Conservation (phyloP, 2,329 filamentous ascomycete species). For the Ceratocystis destructans region DNA sequence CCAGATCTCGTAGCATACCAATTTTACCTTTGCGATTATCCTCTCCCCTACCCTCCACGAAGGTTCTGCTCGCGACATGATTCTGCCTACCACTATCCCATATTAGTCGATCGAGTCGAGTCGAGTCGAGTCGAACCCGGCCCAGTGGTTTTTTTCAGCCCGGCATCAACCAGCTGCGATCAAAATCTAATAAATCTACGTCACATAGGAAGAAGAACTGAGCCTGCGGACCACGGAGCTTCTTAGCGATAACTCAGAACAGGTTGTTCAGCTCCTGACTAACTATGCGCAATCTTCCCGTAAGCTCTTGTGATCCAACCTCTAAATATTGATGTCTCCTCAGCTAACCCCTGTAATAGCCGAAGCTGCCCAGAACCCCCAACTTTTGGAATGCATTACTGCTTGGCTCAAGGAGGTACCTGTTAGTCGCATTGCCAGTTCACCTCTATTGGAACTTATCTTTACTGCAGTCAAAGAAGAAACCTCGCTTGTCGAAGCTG, state of each 20-base stretch:
- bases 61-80: slow-evolving; percentile 10
- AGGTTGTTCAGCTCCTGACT: slow-evolving; percentile 75
- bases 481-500: slow-evolving; percentile 68
- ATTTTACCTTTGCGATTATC: neutral
- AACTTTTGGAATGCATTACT: slow-evolving; percentile 86
- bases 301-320: slow-evolving; percentile 32
- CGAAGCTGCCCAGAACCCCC: slow-evolving; percentile 68
- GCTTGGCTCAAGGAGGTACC: slow-evolving; percentile 95
- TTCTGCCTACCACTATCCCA: neutral
- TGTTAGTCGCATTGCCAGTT: slow-evolving; percentile 67
- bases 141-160: neutral
- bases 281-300: slow-evolving; percentile 86
- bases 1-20: slow-evolving; percentile 5
- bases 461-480: slow-evolving; percentile 65
- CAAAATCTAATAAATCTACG: slow-evolving; percentile 32
- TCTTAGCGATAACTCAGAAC: slow-evolving; percentile 75
- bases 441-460: slow-evolving; percentile 68
- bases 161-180: slow-evolving; percentile 22
- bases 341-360: slow-evolving; percentile 32
- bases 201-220: slow-evolving; percentile 84
- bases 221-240: slow-evolving; percentile 72
- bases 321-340: neutral
- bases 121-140: slow-evolving; percentile 3
- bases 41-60: slow-evolving; percentile 2
- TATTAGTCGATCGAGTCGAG: slow-evolving; percentile 10